Evolutionary conservation across 2,329 filamentous ascomycete genomes (phyloP), one percentile per base, ranked within the genome.

Genomic region (Calonectria hongkongensis): DNA sequence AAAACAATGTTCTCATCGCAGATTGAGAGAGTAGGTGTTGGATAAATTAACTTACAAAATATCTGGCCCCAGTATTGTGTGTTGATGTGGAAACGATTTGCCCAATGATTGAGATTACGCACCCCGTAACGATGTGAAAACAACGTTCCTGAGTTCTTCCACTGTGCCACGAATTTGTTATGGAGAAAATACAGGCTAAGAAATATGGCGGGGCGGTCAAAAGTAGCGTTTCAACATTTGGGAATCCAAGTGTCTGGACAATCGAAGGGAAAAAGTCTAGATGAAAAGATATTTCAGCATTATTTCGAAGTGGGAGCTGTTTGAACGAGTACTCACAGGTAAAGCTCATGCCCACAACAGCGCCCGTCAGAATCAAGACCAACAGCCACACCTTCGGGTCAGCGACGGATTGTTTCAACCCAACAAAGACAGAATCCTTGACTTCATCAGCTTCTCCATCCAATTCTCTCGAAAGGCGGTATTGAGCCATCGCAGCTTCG

Each of bases 321-420:
- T 10, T 15, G 12, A n/a, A 9, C n/a, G 41, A 27, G 7, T 9
- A 28, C 54, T 60, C 36, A 60, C 54, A 60, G 21, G 54, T 60
- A 13, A 60, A 60, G 21, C 54, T 60, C 54, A 60, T 60, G 13
- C 54, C 54, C 2, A 60, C 33, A 16, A 60, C 54, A 18, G 54
- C 54, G 3, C 54, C 54, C 2, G 54, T 60, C 6, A 60, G 7
- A 41, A 60, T 60, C 1, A 60, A 21, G 2, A 41, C 54, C 33
- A 60, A 12, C 36, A 60, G 15, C 54, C 54, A 60, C 12, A 60
- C 54, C 21, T 60, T 60, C 28, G n/a, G 36, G 54, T 60, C 54
- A 41, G 13, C 13, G 1, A 60, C 4, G 0, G 54, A 41, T 21
- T 60, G 54, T 13, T 41, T 60, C 36, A 60, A 36, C 4, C 36